A percentile compares a stretch with the other conserved stretches of the same genome.
These are phyloP conservation scores for Tillandsia leiboldiana DNA, from an alignment of 176 grass and related monocot species.

Conservation along the genomic window DNA sequence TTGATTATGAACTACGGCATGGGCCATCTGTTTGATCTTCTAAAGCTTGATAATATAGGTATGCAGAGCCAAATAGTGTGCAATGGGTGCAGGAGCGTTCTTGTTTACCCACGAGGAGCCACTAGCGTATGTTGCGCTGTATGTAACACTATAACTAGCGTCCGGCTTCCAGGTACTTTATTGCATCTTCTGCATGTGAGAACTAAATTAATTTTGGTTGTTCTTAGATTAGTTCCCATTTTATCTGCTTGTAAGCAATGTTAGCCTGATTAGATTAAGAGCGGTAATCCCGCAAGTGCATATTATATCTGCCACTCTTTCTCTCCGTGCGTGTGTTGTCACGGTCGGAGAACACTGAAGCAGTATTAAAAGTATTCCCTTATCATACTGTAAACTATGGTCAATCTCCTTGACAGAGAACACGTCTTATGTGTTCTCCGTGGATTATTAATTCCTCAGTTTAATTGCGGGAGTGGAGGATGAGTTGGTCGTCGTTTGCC, in stretches of 20 bases:
- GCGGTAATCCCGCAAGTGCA: neutral
- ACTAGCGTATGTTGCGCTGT: constrained; percentile 53
- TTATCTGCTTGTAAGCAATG: neutral
- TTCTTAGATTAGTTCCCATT: neutral
- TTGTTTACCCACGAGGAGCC: constrained; percentile 57
- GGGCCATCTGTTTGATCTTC: too few species aligned
- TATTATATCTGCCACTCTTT: neutral
- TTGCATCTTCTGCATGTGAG: neutral
- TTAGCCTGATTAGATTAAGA: neutral
- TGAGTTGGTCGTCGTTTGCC: too few species aligned
- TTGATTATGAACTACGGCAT: too few species aligned
- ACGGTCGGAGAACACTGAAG: too few species aligned
- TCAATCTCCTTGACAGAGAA: too few species aligned
- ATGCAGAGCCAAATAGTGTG: constrained; percentile 89
- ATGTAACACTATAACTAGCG: constrained; percentile 36
- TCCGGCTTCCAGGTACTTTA: constrained; percentile 46
- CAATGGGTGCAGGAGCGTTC: constrained; percentile 63
- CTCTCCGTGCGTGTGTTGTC: too few species aligned
- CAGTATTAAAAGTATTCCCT: too few species aligned
- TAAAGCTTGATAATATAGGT: constrained; percentile 19
- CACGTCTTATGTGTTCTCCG: too few species aligned
- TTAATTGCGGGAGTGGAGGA: too few species aligned
- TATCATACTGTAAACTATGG: too few species aligned
- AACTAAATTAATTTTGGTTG: neutral
- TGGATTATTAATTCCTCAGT: too few species aligned